Base-by-base conservation (phyloP, 345 rosid species). In the Passiflora organensis region DNA sequence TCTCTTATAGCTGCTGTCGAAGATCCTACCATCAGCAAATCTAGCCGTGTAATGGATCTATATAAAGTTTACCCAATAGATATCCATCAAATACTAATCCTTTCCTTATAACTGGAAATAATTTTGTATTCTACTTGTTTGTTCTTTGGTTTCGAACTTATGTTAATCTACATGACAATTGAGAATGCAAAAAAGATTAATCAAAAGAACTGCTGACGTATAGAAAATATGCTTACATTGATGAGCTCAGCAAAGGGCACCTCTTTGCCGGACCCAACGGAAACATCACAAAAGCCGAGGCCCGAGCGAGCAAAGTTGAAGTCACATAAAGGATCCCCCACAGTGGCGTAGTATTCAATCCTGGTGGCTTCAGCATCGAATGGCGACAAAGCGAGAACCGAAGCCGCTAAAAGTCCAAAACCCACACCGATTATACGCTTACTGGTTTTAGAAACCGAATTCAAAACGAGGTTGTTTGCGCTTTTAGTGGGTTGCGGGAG, bases 1-100 rank as follows among this genome's bases (percentile, higher is more conserved):
- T 11, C 96, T 93, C 69, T 91, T 91, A 59, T 91, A 91, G 70
- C 90, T 88, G 78, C 98, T 91, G 48, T 88, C 96, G 57, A 91
- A 88, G 62, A 91, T 78, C 19, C 53, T 88, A 24, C 99, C 95
- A 77, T 88, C 91, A 1, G 83, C 84, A 75, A 91, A 88, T 69
- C 95, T 81, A 53, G 96, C 99, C 22, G 96, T 88, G 59, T 91
- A 82, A 69, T 86, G 99, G 37, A 91, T 62, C 96, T 88, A 57
- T 24, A 63, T 17, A 10, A 17, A 28, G 13, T 19, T 24, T 57
- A 21, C 0, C 2, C 24, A 36, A 11, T 22, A 39, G 17, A 38
- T 18, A 13, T 46, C 6, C 45, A 36, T 23, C 48, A 32, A 20
- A 16, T 47, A 6, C 28, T 6, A 19, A 46, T 13, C 1, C 25